Evolutionary conservation across 495 filamentous ascomycete species (phyloP).

Genomic region (Aspergillus ellipticus): DNA sequence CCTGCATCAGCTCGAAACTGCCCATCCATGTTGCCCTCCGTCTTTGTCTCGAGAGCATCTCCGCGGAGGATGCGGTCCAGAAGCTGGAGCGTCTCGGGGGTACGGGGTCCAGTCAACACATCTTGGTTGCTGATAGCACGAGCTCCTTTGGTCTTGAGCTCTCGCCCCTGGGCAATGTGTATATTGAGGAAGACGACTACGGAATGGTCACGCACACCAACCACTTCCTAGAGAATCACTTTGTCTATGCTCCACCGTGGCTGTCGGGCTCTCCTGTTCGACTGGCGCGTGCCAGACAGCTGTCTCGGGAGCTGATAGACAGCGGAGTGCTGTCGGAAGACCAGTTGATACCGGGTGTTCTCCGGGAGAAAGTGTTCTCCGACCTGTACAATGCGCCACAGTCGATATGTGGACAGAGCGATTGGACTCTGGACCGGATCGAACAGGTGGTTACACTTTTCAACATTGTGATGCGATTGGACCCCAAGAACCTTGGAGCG

Average conservation of each 20-base stretch:
- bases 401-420: constrained; percentile 31
- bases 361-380: constrained; percentile 31
- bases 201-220: constrained; percentile 60
- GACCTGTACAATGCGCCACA: constrained; percentile 33
- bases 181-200: constrained; percentile 42
- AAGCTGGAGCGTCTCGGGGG: constrained; percentile 45
- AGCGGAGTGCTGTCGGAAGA: constrained; percentile 15
- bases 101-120: constrained; percentile 59
- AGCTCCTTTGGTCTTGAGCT: constrained; percentile 57
- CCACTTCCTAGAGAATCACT: constrained; percentile 51
- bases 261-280: constrained; percentile 51
- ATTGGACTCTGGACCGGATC: constrained; percentile 17
- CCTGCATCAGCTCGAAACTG: constrained; percentile 49
- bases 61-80: constrained; percentile 47
- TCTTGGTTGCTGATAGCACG: constrained; percentile 54
- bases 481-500: constrained; percentile 19
- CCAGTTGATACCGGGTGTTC: constrained; percentile 20
- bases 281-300: constrained; percentile 40
- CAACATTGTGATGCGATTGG: constrained; percentile 40
- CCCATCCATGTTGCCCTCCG: constrained; percentile 64
- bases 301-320: constrained; percentile 30
- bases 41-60: constrained; percentile 52
- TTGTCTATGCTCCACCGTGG: constrained; percentile 50
- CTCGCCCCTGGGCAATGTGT: constrained; percentile 49
- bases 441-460: constrained; percentile 26